Base-by-base conservation (phyloP, 1,284 basidiomycete species). In the Sutorius eximius region DNA sequence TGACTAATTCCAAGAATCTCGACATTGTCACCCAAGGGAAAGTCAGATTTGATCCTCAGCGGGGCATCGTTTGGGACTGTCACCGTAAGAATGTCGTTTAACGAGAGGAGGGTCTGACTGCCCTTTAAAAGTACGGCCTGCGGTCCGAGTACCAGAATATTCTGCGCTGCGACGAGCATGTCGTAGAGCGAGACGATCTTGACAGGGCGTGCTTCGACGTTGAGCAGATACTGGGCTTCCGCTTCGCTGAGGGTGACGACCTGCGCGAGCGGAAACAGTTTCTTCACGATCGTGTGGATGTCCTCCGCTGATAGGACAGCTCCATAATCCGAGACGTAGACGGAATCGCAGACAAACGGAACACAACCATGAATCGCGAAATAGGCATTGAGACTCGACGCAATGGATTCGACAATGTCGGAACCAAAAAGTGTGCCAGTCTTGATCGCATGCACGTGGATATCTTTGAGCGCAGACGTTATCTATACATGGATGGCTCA, bases 251-350 rank as follows among this genome's bases (percentile, higher is more conserved):
- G 93, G 1, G 94, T 97, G 27, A 96, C 76, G 34, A 96, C 71
- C 0, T 82, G 77, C 0, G 89, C 80, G 18, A 89, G 73, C 0
- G 92, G 91, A 48, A 95, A 82, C 2, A 97, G 75, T n/a, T 86
- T 78, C 0, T 70, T 54, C n/a, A 83, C 75, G 54, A 96, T 70
- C 5, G 80, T 77, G 9, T 78, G 73, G 48, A 95, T 71, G 0
- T 93, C 91, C 7, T 83, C 79, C 11, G 85, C 76, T 5, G 97
- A 79, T 0, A 98, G 80, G 8, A 81, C 82, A 64, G 94, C 89
- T 2, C 94, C 94, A 0, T 91, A 93, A 0, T 93, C 96, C 1
- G 92, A 93, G 3, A 97, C 90, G 73, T 89, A 94, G 29, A 98
- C 93, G 0, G 95, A 94, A 70, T 95, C 93, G 58, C 91, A 83